These are phyloP conservation scores for Trametes gibbosa DNA, from an alignment of 768 basidiomycete genomes.

Conservation along the genomic window DNA sequence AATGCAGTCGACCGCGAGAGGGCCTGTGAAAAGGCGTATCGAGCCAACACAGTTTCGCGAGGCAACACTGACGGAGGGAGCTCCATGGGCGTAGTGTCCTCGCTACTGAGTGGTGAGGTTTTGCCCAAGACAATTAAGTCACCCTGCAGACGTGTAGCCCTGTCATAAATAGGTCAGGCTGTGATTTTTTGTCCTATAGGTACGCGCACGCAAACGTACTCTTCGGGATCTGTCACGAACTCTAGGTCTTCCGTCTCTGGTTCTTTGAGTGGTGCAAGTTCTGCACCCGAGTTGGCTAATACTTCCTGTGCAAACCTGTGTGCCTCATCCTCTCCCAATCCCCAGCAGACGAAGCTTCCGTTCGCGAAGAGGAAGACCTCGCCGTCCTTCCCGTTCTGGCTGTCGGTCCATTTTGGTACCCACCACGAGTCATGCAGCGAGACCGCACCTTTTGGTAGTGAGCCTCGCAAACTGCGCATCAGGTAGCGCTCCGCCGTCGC, in stretches of 20 bases:
- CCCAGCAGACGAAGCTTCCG: slow-evolving; percentile 91
- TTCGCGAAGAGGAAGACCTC: slow-evolving; percentile 89
- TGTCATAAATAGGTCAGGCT: slow-evolving; percentile 27
- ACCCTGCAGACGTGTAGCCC: slow-evolving; percentile 84
- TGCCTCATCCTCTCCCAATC: slow-evolving; percentile 74
- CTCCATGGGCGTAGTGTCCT: slow-evolving; percentile 42
- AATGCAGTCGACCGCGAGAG: slow-evolving; percentile 86
- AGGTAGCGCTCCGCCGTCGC: slow-evolving; percentile 85
- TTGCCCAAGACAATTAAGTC: slow-evolving; percentile 89
- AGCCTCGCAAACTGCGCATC: slow-evolving; percentile 56
- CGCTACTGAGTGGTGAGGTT: slow-evolving; percentile 54
- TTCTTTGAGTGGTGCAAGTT: slow-evolving; percentile 62
- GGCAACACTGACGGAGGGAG: slow-evolving; percentile 57
- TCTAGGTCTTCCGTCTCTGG: slow-evolving; percentile 89
- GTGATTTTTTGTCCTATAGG: not conserved
- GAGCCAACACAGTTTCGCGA: slow-evolving; percentile 70
- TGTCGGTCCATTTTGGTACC: slow-evolving; percentile 62
- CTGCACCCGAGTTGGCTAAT: slow-evolving; percentile 51
- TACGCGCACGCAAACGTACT: slow-evolving; percentile 49
- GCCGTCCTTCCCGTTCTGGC: slow-evolving; percentile 53
- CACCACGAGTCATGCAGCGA: slow-evolving; percentile 77
- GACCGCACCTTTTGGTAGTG: slow-evolving; percentile 53
- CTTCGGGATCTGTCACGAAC: slow-evolving; percentile 86
- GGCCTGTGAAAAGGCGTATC: slow-evolving; percentile 91
- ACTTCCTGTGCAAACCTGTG: slow-evolving; percentile 63